These are phyloP conservation scores for Erigeron canadensis DNA, from an alignment of 129 eudicot species.

Conservation along the genomic window DNA sequence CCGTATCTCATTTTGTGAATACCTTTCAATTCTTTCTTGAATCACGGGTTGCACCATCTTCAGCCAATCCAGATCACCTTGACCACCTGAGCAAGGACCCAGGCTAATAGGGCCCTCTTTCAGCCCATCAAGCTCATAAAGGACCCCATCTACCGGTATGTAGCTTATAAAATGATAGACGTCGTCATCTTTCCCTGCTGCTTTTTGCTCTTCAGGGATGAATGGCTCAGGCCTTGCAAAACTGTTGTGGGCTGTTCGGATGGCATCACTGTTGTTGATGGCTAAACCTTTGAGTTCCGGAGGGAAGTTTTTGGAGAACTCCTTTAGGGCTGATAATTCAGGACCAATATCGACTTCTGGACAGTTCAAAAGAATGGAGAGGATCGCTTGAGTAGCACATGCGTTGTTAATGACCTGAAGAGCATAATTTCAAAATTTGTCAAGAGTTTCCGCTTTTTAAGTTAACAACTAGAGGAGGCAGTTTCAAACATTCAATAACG, in stretches of 20 bases:
- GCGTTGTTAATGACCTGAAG: slow-evolving; percentile 93
- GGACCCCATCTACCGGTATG: slow-evolving; percentile 86
- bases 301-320: slow-evolving; percentile 86
- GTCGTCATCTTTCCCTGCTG: slow-evolving; percentile 84
- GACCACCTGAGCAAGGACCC: slow-evolving; percentile 80
- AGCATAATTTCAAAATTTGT: not conserved
- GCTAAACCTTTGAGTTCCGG: slow-evolving; percentile 95
- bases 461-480: not conserved
- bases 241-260: slow-evolving; percentile 93
- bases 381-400: slow-evolving; percentile 97
- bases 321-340: slow-evolving; percentile 71
- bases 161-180: slow-evolving; percentile 97
- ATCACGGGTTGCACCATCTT: slow-evolving; percentile 79
- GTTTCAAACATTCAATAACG: too few species aligned
- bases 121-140: slow-evolving; percentile 96
- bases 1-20: slow-evolving; percentile 81
- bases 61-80: slow-evolving; percentile 77
- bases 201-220: slow-evolving; percentile 79
- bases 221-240: slow-evolving; percentile 98
- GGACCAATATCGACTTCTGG: slow-evolving; percentile 95
- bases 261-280: slow-evolving; percentile 95
- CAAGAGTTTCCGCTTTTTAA: not conserved
- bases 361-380: slow-evolving; percentile 86
- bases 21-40: slow-evolving; percentile 86
- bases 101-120: slow-evolving; percentile 95